Percentiles rank a stretch among this genome's conserved stretches.
phyloP scores from a whole-genome alignment of 345 rosid genomes.

The Brassica rapa region DNA sequence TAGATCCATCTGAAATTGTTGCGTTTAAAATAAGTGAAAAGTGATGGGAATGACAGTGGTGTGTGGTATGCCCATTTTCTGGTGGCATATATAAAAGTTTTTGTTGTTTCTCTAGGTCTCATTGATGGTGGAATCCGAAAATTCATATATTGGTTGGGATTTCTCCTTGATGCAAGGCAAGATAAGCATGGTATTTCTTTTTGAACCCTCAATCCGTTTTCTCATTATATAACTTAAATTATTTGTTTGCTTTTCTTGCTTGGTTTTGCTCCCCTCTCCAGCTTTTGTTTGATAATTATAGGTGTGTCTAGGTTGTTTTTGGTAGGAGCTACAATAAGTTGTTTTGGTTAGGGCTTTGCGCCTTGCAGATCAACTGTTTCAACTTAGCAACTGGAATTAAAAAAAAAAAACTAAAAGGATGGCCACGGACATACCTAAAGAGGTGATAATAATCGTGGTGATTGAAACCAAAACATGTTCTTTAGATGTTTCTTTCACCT shows the following conservation, averaged over 20 bases:
- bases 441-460: no score
- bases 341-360: no score
- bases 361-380: slow-evolving; percentile 7
- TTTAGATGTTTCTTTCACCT: no score
- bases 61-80: slow-evolving; percentile 16
- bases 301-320: slow-evolving; percentile 5
- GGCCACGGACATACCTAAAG: no score
- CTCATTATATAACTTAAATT: background rate
- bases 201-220: slow-evolving; percentile 26
- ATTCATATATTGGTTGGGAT: slow-evolving; percentile 98
- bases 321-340: background rate
- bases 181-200: slow-evolving; percentile 65
- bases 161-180: slow-evolving; percentile 83
- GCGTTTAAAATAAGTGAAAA: background rate
- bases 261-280: slow-evolving; percentile 18
- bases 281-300: background rate
- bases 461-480: no score
- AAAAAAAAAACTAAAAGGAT: no score
- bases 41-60: slow-evolving; percentile 6
- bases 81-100: background rate
- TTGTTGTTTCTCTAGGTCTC: slow-evolving; percentile 55
- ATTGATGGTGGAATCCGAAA: slow-evolving; percentile 75
- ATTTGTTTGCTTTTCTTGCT: slow-evolving; percentile 7
- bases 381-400: no score
- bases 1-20: background rate